Base-by-base conservation (phyloP, 169 alveolate genomes). In the Eimeria praecox region DNA sequence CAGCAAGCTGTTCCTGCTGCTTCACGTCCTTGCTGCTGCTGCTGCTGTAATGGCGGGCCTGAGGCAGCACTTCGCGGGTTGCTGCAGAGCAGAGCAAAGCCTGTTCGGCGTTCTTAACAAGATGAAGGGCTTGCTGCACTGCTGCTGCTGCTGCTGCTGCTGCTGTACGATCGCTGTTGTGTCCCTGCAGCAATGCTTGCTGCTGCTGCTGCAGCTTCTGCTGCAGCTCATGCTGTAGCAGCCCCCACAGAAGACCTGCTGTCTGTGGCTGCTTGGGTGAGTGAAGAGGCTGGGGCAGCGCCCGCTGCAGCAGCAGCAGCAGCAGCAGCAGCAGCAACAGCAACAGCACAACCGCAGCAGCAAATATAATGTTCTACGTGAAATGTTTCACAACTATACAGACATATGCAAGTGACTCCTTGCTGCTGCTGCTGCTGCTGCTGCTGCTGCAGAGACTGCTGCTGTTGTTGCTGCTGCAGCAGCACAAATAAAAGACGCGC, bases 131-230 rank as follows among this genome's bases (percentile, higher is more conserved):
- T 33, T 83, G 91, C 71, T 54, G 91, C 27, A 83, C 75, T 52
- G 75, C 75, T 46, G 59, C 89, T 64, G 75, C 75, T 64, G 75
- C 75, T 73, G 91, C 91, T 54, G 77, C 71, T 83, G 75, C 91
- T 80, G 89, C 62, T 54, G 91, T 33, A 52, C 62, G 91, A 54
- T 30, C 20, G 91, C 91, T 83, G 71, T 35, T 40, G 46, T 83
- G 44, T 24, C 77, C 75, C 30, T 20, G 52, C 16, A 52, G 91
- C 54, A 54, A 52, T 5, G 27, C 44, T 24, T 80, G 66, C 77
- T 83, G 71, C 40, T 83, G 75, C 91, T 83, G 91, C 91, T 83
- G 91, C 75, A 83, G 75, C 54, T 83, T 27, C 91, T 83, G 91
- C 91, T 83, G 91, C 91, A 83, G 77, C 75, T 83, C 75, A 35